Base-by-base conservation (phyloP, 805 yeast genomes). In the Metschnikowia matae region DNA sequence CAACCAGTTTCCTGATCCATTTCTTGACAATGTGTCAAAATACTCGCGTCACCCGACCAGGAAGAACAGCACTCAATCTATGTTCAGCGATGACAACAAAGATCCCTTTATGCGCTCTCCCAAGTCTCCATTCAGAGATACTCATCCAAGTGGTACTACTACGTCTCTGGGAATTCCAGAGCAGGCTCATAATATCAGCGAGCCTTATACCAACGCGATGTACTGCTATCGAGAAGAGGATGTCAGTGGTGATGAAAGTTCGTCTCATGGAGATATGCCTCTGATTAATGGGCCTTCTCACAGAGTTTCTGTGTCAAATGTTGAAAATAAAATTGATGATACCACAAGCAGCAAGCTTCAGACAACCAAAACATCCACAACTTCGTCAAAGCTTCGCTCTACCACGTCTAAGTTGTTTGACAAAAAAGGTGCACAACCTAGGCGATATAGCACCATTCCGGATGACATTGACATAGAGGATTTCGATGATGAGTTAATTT, bases 361-460 rank as follows among this genome's bases (percentile, higher is more conserved):
- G 48, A 63, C 64, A 35, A 61, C 59, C 48, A 63, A 64, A 46
- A 55, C 73, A 3, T 63, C 73, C 6, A 63, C 66, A 2, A 48
- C 54, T 0, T 56, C 75, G 0, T 71, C 76, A 1, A 81, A 77
- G 46, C 67, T 82, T 41, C 65, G 87, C 38, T 81, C 90, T 2
- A 85, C 89, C 1, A 84, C 90, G 0, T 84, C 90, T 1, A 83
- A 84, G 54, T 67, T 86, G 5, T 86, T 87, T 64, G 92, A 86
- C 58, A 78, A 81, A 11, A 84, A 81, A 57, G 90, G 89, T 1
- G 80, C 85, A 0, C 86, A 83, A 43, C 81, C 89, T 5, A 74
- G 91, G 60, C 70, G 90, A 33, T 85, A 86, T 59, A 83, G 90
- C 18, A 87, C 86, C 18, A 79, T 82, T 2, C 86, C 86, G 0